phyloP scores from a whole-genome alignment of 2,329 filamentous ascomycete genomes.

The Chrysoporthe austroafricana region DNA sequence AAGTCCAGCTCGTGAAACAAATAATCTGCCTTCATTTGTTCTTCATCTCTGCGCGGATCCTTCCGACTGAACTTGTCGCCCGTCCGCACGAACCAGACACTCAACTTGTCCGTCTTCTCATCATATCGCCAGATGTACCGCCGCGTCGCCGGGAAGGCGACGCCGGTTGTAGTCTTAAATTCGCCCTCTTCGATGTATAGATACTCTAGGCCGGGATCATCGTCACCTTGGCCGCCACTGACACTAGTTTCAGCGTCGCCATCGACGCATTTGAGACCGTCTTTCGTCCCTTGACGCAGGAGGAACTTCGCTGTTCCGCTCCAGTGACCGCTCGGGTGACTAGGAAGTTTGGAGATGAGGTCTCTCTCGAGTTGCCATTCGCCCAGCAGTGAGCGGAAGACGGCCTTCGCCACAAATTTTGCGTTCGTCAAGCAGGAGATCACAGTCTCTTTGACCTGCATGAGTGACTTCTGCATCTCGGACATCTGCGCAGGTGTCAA shows the following conservation, averaged over 20 bases:
- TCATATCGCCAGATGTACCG: slow-evolving; percentile 76
- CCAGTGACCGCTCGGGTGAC: slow-evolving; percentile 67
- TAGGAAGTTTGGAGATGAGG: slow-evolving; percentile 56
- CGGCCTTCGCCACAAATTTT: slow-evolving; percentile 64
- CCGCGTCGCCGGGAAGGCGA: slow-evolving; percentile 62
- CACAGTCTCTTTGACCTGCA: slow-evolving; percentile 49
- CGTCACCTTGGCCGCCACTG: slow-evolving; percentile 29
- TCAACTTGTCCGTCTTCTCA: slow-evolving; percentile 61
- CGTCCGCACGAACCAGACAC: slow-evolving; percentile 73
- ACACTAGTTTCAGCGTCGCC: slow-evolving; percentile 5
- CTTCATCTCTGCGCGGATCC: slow-evolving; percentile 76
- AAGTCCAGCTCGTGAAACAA: slow-evolving; percentile 78
- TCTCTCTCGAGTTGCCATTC: slow-evolving; percentile 67
- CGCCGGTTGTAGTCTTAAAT: slow-evolving; percentile 60
- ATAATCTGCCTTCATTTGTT: slow-evolving; percentile 66
- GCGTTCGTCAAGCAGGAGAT: slow-evolving; percentile 46
- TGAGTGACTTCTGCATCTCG: slow-evolving; percentile 49
- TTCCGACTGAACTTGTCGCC: slow-evolving; percentile 66
- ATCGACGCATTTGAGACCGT: slow-evolving; percentile 48
- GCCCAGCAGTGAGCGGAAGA: slow-evolving; percentile 73
- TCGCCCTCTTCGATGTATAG: slow-evolving; percentile 71
- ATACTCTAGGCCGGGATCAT: slow-evolving; percentile 59
- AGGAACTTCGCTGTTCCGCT: slow-evolving; percentile 68
- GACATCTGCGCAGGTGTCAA: slow-evolving; percentile 45
- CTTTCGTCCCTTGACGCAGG: slow-evolving; percentile 61